A percentile compares a stretch with the other conserved stretches of the same genome.
phyloP scores from a whole-genome alignment of 139 green algal genomes.

The Dunaliella sp. region DNA sequence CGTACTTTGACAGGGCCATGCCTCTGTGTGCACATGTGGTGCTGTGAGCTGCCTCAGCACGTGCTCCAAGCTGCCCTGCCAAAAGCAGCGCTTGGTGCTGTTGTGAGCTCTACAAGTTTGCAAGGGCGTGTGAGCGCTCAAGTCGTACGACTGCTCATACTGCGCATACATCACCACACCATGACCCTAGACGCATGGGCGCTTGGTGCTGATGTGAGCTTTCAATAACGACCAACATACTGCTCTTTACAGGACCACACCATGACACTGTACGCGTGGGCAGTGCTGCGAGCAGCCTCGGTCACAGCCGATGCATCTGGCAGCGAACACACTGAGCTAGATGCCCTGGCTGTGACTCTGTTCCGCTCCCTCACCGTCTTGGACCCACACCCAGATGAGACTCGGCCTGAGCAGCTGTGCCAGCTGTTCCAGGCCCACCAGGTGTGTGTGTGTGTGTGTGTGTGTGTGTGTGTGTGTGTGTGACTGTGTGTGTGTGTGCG shows the following conservation, averaged over 20 bases:
- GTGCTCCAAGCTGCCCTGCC: too few relatives aligned
- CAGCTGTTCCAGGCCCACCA: neutral
- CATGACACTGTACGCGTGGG: neutral
- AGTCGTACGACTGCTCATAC: too few relatives aligned
- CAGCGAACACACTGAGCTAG: neutral
- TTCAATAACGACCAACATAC: too few relatives aligned
- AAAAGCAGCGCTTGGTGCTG: too few relatives aligned
- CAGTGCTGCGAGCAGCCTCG: neutral
- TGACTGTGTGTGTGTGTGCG: too few relatives aligned
- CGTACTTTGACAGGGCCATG: too few relatives aligned
- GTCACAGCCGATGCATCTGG: neutral
- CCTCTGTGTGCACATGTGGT: too few relatives aligned
- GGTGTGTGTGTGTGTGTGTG: neutral
- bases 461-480: neutral
- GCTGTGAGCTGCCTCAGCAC: too few relatives aligned
- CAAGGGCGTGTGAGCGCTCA: too few relatives aligned
- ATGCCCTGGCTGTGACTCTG: neutral
- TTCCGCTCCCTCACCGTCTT: neutral
- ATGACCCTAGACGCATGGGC: neutral
- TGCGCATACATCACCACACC: neutral
- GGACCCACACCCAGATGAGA: neutral
- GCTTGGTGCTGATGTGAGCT: too few relatives aligned
- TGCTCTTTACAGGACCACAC: neutral
- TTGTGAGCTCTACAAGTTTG: too few relatives aligned
- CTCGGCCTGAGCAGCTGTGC: neutral